Conservation (phyloP, 495 filamentous ascomycete species). For the Podospora sp. region DNA sequence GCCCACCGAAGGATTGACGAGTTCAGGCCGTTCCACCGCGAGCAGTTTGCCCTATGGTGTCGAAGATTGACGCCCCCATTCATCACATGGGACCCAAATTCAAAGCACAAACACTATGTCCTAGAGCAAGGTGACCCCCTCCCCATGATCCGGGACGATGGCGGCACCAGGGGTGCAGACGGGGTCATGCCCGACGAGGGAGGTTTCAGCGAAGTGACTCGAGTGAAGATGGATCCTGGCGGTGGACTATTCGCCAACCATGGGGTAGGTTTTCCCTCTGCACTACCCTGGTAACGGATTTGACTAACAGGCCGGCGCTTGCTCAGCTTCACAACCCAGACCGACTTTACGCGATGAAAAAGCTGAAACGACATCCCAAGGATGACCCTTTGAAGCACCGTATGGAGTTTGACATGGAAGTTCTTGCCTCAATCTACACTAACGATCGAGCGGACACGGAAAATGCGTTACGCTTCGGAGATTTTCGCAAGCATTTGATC, state of each 20-base stretch:
- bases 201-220: background rate
- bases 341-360: slow-evolving; percentile 7
- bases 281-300: too few relatives aligned
- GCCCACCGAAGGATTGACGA: background rate
- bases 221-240: background rate
- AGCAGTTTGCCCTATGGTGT: background rate
- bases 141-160: background rate
- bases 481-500: slow-evolving; percentile 5
- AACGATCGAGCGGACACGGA: background rate
- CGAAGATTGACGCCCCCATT: slow-evolving; percentile 3
- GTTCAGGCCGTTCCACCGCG: background rate
- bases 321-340: background rate
- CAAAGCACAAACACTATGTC: slow-evolving; percentile 14
- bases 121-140: slow-evolving; percentile 11
- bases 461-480: background rate
- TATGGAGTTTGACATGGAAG: slow-evolving; percentile 8
- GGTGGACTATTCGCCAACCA: too few relatives aligned
- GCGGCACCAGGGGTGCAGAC: background rate
- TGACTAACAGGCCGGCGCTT: background rate
- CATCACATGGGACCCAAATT: background rate
- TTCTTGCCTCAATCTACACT: slow-evolving; percentile 3
- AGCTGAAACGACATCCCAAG: background rate
- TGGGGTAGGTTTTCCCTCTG: too few relatives aligned
- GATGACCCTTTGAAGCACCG: background rate
- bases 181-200: background rate